Conservation (phyloP, 345 rosid genomes). For the Arabidopsis arenosa region DNA sequence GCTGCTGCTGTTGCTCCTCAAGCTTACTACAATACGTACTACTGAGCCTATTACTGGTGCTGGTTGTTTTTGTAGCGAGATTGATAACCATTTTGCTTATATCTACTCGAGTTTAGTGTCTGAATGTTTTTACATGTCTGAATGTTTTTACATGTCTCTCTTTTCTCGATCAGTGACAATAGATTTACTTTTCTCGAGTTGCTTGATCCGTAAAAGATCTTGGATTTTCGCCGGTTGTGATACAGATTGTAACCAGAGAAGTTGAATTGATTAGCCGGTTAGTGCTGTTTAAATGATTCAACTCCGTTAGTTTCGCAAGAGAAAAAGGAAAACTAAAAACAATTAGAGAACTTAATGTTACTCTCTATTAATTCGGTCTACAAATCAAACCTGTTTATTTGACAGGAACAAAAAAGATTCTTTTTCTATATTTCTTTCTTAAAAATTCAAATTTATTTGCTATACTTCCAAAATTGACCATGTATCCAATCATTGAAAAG, state of each 20-base stretch:
- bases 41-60: slow-evolving; percentile 45
- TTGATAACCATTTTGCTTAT: slow-evolving; percentile 10
- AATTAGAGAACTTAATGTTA: neutral
- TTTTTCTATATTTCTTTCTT: neutral
- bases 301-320: neutral
- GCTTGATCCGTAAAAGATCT: slow-evolving; percentile 10
- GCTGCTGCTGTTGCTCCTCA: slow-evolving; percentile 57
- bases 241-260: slow-evolving; percentile 20
- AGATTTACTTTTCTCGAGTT: slow-evolving; percentile 19
- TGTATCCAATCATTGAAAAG: neutral
- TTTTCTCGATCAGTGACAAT: slow-evolving; percentile 15
- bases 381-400: neutral
- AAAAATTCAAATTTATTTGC: neutral
- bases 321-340: neutral
- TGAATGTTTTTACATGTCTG: slow-evolving; percentile 6
- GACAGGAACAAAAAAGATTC: neutral
- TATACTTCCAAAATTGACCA: neutral
- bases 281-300: slow-evolving; percentile 8
- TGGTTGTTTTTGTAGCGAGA: slow-evolving; percentile 22
- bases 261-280: slow-evolving; percentile 21
- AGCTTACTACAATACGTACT: slow-evolving; percentile 66
- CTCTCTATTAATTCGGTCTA: no score
- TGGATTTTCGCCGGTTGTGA: slow-evolving; percentile 21
- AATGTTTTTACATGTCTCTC: slow-evolving; percentile 1
- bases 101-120: slow-evolving; percentile 25